These are phyloP conservation scores for Yamadazyma spencermartinsiae DNA, from an alignment of 1,139 yeast species.

Conservation along the genomic window DNA sequence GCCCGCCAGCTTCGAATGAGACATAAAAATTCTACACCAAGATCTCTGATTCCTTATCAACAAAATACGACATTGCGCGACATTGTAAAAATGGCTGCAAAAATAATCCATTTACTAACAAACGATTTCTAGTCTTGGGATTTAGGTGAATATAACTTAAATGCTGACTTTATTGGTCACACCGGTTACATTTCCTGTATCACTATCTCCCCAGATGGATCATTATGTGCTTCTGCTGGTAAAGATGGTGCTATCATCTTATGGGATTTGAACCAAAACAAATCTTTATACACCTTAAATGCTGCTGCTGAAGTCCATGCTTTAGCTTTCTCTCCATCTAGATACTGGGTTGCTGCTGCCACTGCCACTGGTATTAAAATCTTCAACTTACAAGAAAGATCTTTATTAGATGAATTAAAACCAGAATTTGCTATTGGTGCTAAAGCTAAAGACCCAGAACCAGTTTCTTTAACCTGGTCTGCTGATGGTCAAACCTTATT, in stretches of 20 bases:
- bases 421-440: slow-evolving; percentile 93
- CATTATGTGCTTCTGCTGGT: slow-evolving; percentile 99
- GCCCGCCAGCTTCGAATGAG: slow-evolving; percentile 78
- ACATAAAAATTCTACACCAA: slow-evolving; percentile 92
- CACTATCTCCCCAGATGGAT: slow-evolving; percentile 99
- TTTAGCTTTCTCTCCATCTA: slow-evolving; percentile 99
- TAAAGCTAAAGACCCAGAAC: slow-evolving; percentile 97
- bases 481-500: slow-evolving; percentile 99
- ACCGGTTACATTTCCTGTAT: slow-evolving; percentile 97
- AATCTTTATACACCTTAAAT: slow-evolving; percentile 89
- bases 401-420: slow-evolving; percentile 95
- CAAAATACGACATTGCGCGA: slow-evolving; percentile 5
- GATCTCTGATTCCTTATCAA: slow-evolving; percentile 81
- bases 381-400: slow-evolving; percentile 96
- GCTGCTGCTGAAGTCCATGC: slow-evolving; percentile 98
- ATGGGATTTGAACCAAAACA: slow-evolving; percentile 93
- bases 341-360: slow-evolving; percentile 99
- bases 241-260: slow-evolving; percentile 98
- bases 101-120: slow-evolving; percentile 16
- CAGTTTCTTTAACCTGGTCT: slow-evolving; percentile 98
- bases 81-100: slow-evolving; percentile 6
- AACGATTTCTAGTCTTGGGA: slow-evolving; percentile 80
- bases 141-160: slow-evolving; percentile 78
- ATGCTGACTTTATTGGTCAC: slow-evolving; percentile 99
- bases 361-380: slow-evolving; percentile 97